phyloP scores from a whole-genome alignment of 1,139 yeast species.

The Pichia sp. region DNA sequence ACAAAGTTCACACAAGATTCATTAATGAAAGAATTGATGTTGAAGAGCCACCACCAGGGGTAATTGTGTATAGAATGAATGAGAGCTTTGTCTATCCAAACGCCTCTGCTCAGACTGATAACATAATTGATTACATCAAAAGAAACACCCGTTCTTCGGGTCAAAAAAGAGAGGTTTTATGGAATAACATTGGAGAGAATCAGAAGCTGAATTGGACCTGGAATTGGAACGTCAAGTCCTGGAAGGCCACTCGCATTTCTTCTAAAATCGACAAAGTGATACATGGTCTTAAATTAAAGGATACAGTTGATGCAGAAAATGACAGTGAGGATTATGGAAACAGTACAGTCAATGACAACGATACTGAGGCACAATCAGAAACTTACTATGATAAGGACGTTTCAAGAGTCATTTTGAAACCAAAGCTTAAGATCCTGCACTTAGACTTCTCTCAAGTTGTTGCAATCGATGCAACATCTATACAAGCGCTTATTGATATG shows the following conservation, averaged over 20 bases:
- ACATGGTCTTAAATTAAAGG: slow-evolving; percentile 1
- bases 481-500: slow-evolving; percentile 73
- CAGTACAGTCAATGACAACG: too few species aligned
- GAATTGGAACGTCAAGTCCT: slow-evolving; percentile 5
- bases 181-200: slow-evolving; percentile 57
- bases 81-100: slow-evolving; percentile 83
- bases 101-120: slow-evolving; percentile 68
- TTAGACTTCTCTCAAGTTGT: slow-evolving; percentile 78
- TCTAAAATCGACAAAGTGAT: neutral
- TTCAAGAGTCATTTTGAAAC: neutral
- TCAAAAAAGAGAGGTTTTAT: slow-evolving; percentile 69
- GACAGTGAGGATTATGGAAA: too few species aligned
- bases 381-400: too few species aligned
- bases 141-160: slow-evolving; percentile 58
- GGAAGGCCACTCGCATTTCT: neutral
- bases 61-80: slow-evolving; percentile 74
- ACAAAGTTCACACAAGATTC: slow-evolving; percentile 25
- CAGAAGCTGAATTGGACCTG: slow-evolving; percentile 9
- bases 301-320: neutral
- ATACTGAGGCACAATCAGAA: too few species aligned
- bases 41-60: slow-evolving; percentile 84
- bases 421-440: slow-evolving; percentile 56
- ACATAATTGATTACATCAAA: slow-evolving; percentile 64
- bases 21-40: slow-evolving; percentile 58
- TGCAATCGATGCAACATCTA: slow-evolving; percentile 70